Conservation (phyloP, 768 basidiomycete genomes). For the Roridomyces roridus region DNA sequence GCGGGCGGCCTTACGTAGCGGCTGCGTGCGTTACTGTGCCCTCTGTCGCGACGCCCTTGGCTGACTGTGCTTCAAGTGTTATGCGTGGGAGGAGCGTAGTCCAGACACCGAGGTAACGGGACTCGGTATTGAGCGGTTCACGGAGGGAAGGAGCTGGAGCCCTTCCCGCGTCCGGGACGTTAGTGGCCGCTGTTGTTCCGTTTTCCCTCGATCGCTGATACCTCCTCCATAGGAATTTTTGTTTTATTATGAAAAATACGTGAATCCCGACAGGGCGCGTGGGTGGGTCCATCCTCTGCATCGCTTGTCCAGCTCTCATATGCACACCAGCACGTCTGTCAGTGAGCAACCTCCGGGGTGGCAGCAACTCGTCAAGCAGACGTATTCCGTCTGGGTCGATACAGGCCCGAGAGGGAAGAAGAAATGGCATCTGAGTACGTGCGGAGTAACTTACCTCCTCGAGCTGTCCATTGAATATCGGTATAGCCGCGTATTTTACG, state of each 20-base stretch:
- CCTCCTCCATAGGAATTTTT: slow-evolving; percentile 69
- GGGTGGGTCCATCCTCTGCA: slow-evolving; percentile 39
- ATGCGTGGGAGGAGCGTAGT: slow-evolving; percentile 78
- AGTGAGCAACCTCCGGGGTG: slow-evolving; percentile 64
- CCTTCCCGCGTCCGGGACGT: slow-evolving; percentile 86
- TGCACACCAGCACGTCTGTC: slow-evolving; percentile 27
- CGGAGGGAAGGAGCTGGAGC: slow-evolving; percentile 84
- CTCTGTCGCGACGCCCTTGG: too few species aligned
- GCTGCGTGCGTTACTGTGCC: slow-evolving; percentile 45
- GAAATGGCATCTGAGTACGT: slow-evolving; percentile 86
- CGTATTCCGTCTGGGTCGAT: slow-evolving; percentile 81
- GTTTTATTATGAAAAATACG: slow-evolving; percentile 83
- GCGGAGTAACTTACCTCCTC: slow-evolving; percentile 14
- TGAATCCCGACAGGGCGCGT: slow-evolving; percentile 49
- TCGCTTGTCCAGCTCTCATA: slow-evolving; percentile 16
- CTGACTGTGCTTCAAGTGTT: slow-evolving; percentile 27
- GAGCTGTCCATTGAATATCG: background rate
- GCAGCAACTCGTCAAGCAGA: slow-evolving; percentile 82
- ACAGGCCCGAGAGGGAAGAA: slow-evolving; percentile 61
- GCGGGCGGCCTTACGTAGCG: slow-evolving; percentile 59
- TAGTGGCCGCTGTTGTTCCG: slow-evolving; percentile 32
- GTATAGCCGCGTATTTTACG: slow-evolving; percentile 81
- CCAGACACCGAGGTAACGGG: slow-evolving; percentile 79
- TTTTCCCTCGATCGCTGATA: background rate
- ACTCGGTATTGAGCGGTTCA: slow-evolving; percentile 84